Evolutionary conservation across 2,329 filamentous ascomycete genomes (phyloP), one percentile per base, ranked within the genome.

Genomic region (Trichoderma asperellum): DNA sequence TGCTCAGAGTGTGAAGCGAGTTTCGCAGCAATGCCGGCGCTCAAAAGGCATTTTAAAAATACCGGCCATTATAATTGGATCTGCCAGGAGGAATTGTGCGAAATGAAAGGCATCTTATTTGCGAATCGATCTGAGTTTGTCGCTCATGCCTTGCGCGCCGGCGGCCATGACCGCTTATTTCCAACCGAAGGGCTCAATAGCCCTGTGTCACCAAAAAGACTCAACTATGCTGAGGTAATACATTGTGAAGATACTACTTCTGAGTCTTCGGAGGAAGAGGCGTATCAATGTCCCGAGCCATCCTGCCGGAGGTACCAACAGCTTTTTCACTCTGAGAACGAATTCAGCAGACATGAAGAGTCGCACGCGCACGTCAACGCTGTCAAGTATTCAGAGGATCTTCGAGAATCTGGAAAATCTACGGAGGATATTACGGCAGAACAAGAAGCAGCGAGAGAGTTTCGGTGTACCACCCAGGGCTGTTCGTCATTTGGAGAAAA

Each of bases 21-120:
- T 5, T 77, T 77, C 62, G 75, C 74, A 2, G 74, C 75, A 2
- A 65, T 62, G 1, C 60, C 76, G 0, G 73, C 76, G 0, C 65
- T 77, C 0, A 64, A 70, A 2, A 43, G 75, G 4, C 76, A 77
- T 7, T 68, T 60, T 0, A 49, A 43, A 0, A 63, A 18, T 0
- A 77, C 71, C 5, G 64, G 58, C 0, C 69, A 70, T 16, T 55
- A 24, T 12, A 56, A 66, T n/a, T 67, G 62, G 68, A 60, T 62
- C n/a, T 70, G 68, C 5, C 12, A 40, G 1, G 56, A 61, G 4
- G 37, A 29, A 2, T 8, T 7, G 0, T 70, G 68, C 35, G 56
- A 56, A 1, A 21, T 57, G 56, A 58, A 57, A 32, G 68, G 62
- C 8, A 49, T 37, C 0, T 12, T 55, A 6, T 70, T 70, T 8